Base-by-base conservation (phyloP, 1,139 yeast species). In the Candida sp. region DNA sequence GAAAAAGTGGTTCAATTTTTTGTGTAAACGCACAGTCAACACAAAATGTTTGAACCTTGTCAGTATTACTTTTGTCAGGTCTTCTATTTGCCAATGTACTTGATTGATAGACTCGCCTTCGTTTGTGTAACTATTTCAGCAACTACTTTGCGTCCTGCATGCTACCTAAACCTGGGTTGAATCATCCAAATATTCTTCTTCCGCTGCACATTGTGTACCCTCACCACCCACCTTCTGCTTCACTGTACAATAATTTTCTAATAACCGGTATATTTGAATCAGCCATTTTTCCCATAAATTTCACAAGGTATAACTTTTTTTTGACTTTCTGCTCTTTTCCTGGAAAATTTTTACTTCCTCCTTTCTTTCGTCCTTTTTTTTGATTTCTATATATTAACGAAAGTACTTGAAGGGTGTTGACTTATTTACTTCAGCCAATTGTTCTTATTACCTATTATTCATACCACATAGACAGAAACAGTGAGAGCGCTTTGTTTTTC, bases 1-100 rank as follows among this genome's bases (percentile, higher is more conserved):
- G 37, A 22, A n/a, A 34, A 34, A 34, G 26, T 41, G 44, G 44
- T 31, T 41, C 35, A 31, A 30, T 41, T 26, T 38, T 38, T 26
- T 6, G 3, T 7, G 4, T n/a, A 11, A 26, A 6, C 25, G 22
- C 42, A 26, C 27, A 38, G 5, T 25, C 11, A 11, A 38, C 31
- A 38, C 42, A 38, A 38, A 38, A 38, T 38, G 27, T 38, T 25
- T 38, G 42, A 38, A 38, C 42, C 42, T 38, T 17, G 17, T 17
- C 17, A 17, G 17, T 17, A 17, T 17, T 17, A 17, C 17, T 17
- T 17, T 17, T 17, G 17, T 17, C 17, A 17, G 17, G 17, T 17
- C 17, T 17, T 17, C 17, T 17, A 17, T 17, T 17, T 17, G 17
- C 17, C 17, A 17, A 17, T 17, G 17, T 17, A 17, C 17, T 17